These are phyloP conservation scores for Rhodotorula sp. DNA, from an alignment of 1,284 basidiomycete genomes.

Conservation along the genomic window DNA sequence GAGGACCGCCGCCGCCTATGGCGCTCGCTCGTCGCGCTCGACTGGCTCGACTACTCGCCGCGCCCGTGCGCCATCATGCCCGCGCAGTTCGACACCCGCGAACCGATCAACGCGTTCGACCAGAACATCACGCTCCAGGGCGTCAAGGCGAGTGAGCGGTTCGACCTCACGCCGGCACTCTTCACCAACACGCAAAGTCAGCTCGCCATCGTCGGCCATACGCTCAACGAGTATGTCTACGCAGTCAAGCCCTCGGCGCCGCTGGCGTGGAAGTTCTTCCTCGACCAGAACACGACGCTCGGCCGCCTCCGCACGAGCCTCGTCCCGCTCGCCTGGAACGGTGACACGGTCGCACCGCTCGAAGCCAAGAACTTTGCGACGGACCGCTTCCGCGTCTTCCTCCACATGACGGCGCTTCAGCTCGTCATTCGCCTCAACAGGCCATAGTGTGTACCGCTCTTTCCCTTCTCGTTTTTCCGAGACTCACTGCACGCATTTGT, in stretches of 20 bases:
- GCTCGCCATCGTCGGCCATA: conserved; percentile 11
- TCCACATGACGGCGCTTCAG: conserved; percentile 15
- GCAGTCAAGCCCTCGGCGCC: conserved; percentile 18
- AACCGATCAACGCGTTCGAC: conserved; percentile 26
- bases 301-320: conserved; percentile 14
- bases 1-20: conserved; percentile 37
- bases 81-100: conserved; percentile 27
- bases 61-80: conserved; percentile 19
- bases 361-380: conserved; percentile 11
- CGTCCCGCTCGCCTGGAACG: conserved; percentile 12
- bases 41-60: conserved; percentile 24
- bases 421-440: conserved; percentile 30
- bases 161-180: conserved; percentile 27
- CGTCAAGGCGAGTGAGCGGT: conserved; percentile 12
- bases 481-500: neutral
- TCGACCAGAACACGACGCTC: conserved; percentile 29
- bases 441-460: conserved; percentile 22
- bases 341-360: conserved; percentile 21
- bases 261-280: conserved; percentile 10
- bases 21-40: conserved; percentile 27
- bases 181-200: conserved; percentile 18
- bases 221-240: conserved; percentile 24
- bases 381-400: conserved; percentile 25
- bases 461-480: no score
- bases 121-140: conserved; percentile 21